Conservation (phyloP, 164 flowering plant genomes). For the Taxillus chinensis region DNA sequence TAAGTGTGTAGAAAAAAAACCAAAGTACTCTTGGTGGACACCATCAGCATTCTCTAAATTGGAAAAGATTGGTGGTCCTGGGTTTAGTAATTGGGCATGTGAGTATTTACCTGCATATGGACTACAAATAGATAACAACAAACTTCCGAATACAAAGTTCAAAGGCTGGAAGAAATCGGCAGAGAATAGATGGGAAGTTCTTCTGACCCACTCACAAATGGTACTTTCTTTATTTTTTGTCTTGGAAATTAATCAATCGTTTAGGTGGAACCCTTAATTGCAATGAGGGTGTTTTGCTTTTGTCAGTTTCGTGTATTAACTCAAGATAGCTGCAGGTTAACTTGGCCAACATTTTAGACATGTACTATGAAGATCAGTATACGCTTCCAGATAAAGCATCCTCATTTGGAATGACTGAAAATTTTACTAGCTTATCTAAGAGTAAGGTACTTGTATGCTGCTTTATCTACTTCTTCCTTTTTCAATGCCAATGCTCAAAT, state of each 20-base stretch:
- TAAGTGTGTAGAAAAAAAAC: conserved; percentile 14
- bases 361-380: conserved; percentile 74
- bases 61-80: conserved; percentile 76
- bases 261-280: neutral
- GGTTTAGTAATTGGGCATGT: conserved; percentile 55
- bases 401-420: conserved; percentile 23
- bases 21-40: conserved; percentile 38
- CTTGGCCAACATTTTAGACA: conserved; percentile 66
- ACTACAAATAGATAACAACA: conserved; percentile 47
- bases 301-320: conserved; percentile 6
- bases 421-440: conserved; percentile 26
- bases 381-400: conserved; percentile 59
- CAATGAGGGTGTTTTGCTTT: neutral
- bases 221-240: conserved; percentile 34
- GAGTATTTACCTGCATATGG: conserved; percentile 68
- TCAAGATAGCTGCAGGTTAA: conserved; percentile 51
- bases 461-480: neutral
- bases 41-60: conserved; percentile 32
- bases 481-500: neutral
- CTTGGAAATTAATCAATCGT: neutral
- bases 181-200: conserved; percentile 68
- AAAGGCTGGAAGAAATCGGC: conserved; percentile 61
- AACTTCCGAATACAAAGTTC: conserved; percentile 31
- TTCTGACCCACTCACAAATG: conserved; percentile 94
- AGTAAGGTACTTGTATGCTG: conserved; percentile 44